Percentiles rank a stretch among this genome's conserved stretches.
These are phyloP conservation scores for Pilatotrama ljubarskyi DNA, from an alignment of 768 basidiomycete genomes.

Conservation along the genomic window DNA sequence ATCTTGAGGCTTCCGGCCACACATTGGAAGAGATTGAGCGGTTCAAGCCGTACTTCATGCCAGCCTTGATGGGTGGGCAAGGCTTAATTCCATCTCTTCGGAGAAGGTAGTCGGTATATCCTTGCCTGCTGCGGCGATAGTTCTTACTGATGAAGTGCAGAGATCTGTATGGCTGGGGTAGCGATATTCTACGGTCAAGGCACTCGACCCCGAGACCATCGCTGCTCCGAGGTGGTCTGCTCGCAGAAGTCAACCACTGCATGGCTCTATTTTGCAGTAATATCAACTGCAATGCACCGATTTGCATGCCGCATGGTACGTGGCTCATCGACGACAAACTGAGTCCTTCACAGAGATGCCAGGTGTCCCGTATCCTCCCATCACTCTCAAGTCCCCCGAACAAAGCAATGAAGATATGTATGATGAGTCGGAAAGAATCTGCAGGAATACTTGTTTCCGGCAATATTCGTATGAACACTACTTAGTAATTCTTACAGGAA, in stretches of 20 bases:
- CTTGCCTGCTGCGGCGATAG: not conserved
- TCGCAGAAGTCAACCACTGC: slow-evolving; percentile 34
- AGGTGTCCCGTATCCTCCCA: too few relatives aligned
- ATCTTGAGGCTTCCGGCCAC: slow-evolving; percentile 32
- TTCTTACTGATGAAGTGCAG: not conserved
- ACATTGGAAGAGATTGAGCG: not conserved
- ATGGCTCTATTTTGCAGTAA: slow-evolving; percentile 46
- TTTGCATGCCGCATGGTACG: slow-evolving; percentile 43
- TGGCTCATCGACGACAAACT: too few relatives aligned
- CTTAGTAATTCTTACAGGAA: not conserved
- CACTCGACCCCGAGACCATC: not conserved
- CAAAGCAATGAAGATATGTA: not conserved
- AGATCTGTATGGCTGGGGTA: not conserved
- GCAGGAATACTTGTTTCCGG: not conserved
- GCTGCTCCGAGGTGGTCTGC: slow-evolving; percentile 17
- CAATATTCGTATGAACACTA: not conserved
- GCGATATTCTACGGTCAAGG: not conserved
- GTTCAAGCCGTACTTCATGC: slow-evolving; percentile 2
- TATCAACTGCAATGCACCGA: slow-evolving; percentile 42
- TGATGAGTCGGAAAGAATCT: not conserved
- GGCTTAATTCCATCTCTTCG: not conserved
- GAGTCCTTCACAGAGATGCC: too few relatives aligned
- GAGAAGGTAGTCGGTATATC: not conserved
- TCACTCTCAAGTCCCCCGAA: not conserved
- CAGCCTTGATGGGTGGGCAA: not conserved